These are phyloP conservation scores for Phytopythium montanum DNA, from an alignment of 352 stramenopile genomes.

Conservation along the genomic window DNA sequence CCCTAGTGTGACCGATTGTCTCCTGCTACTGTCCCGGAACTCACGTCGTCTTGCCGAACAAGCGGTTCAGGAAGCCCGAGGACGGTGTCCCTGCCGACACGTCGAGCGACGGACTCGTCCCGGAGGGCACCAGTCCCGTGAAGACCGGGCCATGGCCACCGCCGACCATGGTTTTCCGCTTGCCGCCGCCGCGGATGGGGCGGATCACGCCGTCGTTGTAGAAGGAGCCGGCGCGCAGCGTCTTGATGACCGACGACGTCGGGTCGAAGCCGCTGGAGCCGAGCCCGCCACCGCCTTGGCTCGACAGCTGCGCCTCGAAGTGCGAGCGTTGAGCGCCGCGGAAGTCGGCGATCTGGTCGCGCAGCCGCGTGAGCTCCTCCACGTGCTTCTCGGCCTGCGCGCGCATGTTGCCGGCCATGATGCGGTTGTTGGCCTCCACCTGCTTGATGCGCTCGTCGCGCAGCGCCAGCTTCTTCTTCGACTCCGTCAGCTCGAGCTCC, in stretches of 20 bases:
- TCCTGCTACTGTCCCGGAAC: neutral
- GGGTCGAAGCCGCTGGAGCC: constrained; percentile 18
- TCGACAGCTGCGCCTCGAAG: constrained; percentile 63
- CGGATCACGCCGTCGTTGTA: constrained; percentile 68
- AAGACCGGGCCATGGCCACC: neutral
- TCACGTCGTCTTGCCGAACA: constrained; percentile 51
- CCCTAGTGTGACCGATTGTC: neutral
- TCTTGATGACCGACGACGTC: constrained; percentile 49
- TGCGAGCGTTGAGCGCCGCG: constrained; percentile 72
- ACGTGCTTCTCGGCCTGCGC: constrained; percentile 87
- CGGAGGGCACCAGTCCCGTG: constrained; percentile 5
- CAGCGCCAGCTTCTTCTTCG: constrained; percentile 86
- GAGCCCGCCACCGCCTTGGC: constrained; percentile 22
- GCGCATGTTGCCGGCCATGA: constrained; percentile 88
- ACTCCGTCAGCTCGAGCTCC: constrained; percentile 84
- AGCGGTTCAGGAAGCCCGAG: constrained; percentile 45
- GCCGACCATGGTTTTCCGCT: constrained; percentile 47
- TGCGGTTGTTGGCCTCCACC: constrained; percentile 85
- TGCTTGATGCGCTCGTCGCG: constrained; percentile 90
- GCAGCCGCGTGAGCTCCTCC: constrained; percentile 81
- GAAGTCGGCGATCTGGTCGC: constrained; percentile 84
- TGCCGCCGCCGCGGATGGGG: constrained; percentile 65
- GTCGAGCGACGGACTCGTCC: neutral
- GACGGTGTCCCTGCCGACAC: constrained; percentile 15
- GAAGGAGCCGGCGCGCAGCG: constrained; percentile 58